Evolutionary conservation across 306 rosid genomes (phyloP).

Genomic region (Cucumis sativus): Cucumber_9930_V3 NC_026658.2:6185001-6185500

Average conservation of each 20-base stretch:
- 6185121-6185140: constrained; percentile 60
- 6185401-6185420: not conserved
- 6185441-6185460: not conserved
- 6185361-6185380: not conserved
- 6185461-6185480: not conserved
- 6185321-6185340: not conserved
- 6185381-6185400: not conserved
- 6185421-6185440: not conserved
- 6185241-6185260: constrained; percentile 81
- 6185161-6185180: constrained; percentile 96
- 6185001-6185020: not conserved
- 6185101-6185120: constrained; percentile 32
- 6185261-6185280: constrained; percentile 5
- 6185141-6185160: constrained; percentile 92
- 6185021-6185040: not conserved
- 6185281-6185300: not conserved
- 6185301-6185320: not conserved
- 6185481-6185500: not conserved
- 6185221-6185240: constrained; percentile 93
- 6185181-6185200: constrained; percentile 92
- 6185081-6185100: constrained; percentile 10
- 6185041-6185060: not conserved
- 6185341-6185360: not conserved
- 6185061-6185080: not conserved
- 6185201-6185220: constrained; percentile 92